Evolutionary conservation across 768 basidiomycete species (phyloP).

Genomic region (Boletus pseudo-olivaceus): DNA sequence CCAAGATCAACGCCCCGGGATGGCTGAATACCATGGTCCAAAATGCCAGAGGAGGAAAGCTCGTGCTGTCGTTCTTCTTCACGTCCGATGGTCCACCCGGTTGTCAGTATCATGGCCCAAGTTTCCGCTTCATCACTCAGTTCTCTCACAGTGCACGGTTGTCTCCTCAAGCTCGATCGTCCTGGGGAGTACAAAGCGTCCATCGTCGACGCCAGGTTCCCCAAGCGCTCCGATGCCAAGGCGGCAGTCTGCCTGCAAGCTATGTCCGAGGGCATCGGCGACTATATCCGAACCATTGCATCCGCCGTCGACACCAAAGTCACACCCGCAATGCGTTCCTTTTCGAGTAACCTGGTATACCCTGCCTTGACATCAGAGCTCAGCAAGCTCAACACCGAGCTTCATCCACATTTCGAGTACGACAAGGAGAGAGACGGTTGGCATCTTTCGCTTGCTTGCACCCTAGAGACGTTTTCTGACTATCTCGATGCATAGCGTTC

Average conservation of each 20-base stretch:
- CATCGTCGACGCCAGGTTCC: constrained; percentile 61
- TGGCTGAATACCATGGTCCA: constrained; percentile 54
- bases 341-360: constrained; percentile 43
- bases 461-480: neutral
- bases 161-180: constrained; percentile 55
- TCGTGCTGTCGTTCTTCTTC: constrained; percentile 44
- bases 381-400: constrained; percentile 37
- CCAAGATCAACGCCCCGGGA: constrained; percentile 51
- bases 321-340: constrained; percentile 41
- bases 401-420: constrained; percentile 40
- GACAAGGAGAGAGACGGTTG: constrained; percentile 50
- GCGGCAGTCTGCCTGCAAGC: constrained; percentile 63
- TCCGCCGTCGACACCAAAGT: constrained; percentile 44
- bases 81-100: constrained; percentile 39
- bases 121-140: constrained; percentile 1
- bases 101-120: constrained; percentile 37
- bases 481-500: constrained; percentile 39
- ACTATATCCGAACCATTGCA: constrained; percentile 48
- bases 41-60: constrained; percentile 46
- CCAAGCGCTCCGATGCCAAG: constrained; percentile 64
- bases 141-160: constrained; percentile 50
- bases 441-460: constrained; percentile 2
- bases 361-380: constrained; percentile 46
- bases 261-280: constrained; percentile 57
- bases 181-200: constrained; percentile 52